Percentiles rank a stretch among this genome's conserved stretches.
Evolutionary conservation across 805 yeast species (phyloP).

Genomic region (Cyberlindnera veronae): DNA sequence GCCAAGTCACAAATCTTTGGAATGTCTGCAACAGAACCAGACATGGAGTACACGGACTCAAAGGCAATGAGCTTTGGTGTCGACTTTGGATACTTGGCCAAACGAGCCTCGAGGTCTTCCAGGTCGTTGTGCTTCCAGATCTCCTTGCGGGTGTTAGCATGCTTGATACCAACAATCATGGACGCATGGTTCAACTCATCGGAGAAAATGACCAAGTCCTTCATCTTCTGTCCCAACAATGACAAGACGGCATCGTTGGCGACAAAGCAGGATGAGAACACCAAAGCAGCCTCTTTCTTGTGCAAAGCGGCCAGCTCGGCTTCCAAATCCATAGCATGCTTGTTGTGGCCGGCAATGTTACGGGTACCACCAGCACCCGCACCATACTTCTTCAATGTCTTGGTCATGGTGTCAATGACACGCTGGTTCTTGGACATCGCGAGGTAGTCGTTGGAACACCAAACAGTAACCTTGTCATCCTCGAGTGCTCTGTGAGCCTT

Average conservation of each 20-base stretch:
- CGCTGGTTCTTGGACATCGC: constrained; percentile 86
- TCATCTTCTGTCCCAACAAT: constrained; percentile 84
- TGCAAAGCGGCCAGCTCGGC: constrained; percentile 85
- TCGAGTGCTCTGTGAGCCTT: constrained; percentile 77
- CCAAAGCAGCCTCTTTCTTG: constrained; percentile 92
- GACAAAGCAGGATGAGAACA: constrained; percentile 92
- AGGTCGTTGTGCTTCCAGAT: constrained; percentile 90
- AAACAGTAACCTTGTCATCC: constrained; percentile 87
- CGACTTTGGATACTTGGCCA: constrained; percentile 78
- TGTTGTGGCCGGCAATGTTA: constrained; percentile 96
- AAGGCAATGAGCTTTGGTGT: constrained; percentile 94
- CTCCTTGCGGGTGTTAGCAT: constrained; percentile 84
- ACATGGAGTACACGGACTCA: constrained; percentile 97
- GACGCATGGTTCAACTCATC: constrained; percentile 96
- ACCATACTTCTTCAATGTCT: constrained; percentile 83
- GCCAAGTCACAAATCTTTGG: constrained; percentile 92
- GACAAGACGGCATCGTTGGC: constrained; percentile 95
- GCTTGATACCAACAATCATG: constrained; percentile 93
- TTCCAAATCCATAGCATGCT: constrained; percentile 85
- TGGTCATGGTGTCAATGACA: constrained; percentile 73
- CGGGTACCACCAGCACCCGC: constrained; percentile 99
- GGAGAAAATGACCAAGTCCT: constrained; percentile 85
- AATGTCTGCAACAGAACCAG: constrained; percentile 95
- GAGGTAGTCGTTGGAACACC: constrained; percentile 98
- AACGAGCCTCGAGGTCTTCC: constrained; percentile 72